These are phyloP conservation scores for Fusarium sp. DNA, from an alignment of 2,329 filamentous ascomycete genomes.

Conservation along the genomic window DNA sequence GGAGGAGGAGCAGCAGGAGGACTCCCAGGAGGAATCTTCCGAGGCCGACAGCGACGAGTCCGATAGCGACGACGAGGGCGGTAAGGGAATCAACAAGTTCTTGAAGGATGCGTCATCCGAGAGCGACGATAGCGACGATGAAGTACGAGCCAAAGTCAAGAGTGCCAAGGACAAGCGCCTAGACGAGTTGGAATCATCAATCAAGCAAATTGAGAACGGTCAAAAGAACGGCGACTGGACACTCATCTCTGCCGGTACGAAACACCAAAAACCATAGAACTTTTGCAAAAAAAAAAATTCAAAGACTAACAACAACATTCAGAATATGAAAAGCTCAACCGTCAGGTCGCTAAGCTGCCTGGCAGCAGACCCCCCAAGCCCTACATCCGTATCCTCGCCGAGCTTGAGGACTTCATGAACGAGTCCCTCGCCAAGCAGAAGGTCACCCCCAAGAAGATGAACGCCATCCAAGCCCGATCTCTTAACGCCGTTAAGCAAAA, in stretches of 20 bases:
- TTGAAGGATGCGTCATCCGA: constrained; percentile 82
- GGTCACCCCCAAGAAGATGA: constrained; percentile 98
- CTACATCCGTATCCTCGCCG: constrained; percentile 93
- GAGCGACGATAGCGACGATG: constrained; percentile 89
- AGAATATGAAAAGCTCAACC: constrained; percentile 97
- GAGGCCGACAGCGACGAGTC: constrained; percentile 62
- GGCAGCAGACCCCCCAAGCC: constrained; percentile 87
- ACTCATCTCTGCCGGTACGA: constrained; percentile 85
- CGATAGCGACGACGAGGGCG: constrained; percentile 76
- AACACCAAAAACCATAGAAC: background rate
- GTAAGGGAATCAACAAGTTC: constrained; percentile 85
- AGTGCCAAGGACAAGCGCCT: constrained; percentile 98
- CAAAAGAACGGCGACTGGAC: constrained; percentile 99
- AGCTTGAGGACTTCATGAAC: constrained; percentile 94
- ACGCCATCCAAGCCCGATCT: constrained; percentile 92
- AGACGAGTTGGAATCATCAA: constrained; percentile 91
- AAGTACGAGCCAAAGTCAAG: constrained; percentile 89
- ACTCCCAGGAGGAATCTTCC: constrained; percentile 63
- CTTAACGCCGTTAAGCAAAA: constrained; percentile 98
- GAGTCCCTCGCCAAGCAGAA: constrained; percentile 97
- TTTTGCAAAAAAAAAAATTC: background rate
- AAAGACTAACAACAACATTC: constrained; percentile 38
- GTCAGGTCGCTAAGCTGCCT: constrained; percentile 84
- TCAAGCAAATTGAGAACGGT: constrained; percentile 94
- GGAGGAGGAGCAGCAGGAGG: constrained; percentile 65